Evolutionary conservation across 306 rosid genomes (phyloP), one percentile per base, ranked within the genome.

Genomic region (Coriaria nepalensis): DNA sequence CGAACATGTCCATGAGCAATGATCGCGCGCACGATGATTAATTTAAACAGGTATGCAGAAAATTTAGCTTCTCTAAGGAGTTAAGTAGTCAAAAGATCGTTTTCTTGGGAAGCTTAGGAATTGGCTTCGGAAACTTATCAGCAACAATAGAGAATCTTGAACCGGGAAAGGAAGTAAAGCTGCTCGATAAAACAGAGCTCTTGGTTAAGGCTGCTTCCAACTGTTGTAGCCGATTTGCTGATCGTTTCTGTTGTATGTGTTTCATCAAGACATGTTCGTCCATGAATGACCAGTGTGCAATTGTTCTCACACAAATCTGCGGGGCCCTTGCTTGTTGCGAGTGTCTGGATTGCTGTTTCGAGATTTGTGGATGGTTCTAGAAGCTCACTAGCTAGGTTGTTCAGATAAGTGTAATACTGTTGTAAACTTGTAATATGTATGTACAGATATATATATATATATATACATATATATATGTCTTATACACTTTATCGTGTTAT

Each of bases 281-380:
- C 49, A 15, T 77, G 62, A 90, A 73, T 57, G 77, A 81, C 68
- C 80, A 60, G 47, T 75, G 80, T 47, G 75, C 86, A 29, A 59
- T 81, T 9, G 68, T 70, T 37, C 74, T 83, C 50, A 37, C 92
- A 9, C 98, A 90, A 40, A 55, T 90, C 40, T 68, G 94, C 67
- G 34, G 94, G 9, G 98, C 94, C 52, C 74, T 90, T 39, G 75
- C 95, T 40, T 90, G 98, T 46, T 75, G 69, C 13, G 92, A 56
- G 82, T 65, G 84, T 65, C 9, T 85, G 43, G 77, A 71, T 43
- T 90, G 95, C 33, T 90, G 98, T 45, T 46, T 70, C 56, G 98
- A 90, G 73, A 69, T 90, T 13, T 81, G 83, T 33, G 73, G 74
- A 0, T 72, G 80, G 12, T 37, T 73, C 53, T 15, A 49, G 32